Base-by-base conservation (phyloP, 768 basidiomycete genomes). In the Pleurotus cornucopiae region DNA sequence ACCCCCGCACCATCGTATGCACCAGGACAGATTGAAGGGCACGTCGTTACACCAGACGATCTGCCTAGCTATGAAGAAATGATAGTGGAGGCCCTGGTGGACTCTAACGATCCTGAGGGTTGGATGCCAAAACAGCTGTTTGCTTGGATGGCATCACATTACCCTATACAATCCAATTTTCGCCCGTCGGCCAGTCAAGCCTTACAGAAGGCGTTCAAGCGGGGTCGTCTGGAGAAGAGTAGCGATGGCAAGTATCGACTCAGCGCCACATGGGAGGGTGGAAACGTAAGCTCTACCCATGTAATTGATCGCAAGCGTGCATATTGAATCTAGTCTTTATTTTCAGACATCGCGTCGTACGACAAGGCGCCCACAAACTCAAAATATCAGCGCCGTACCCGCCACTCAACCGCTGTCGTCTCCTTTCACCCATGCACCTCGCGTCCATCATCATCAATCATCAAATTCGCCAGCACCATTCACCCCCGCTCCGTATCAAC, bases 31-130 rank as follows among this genome's bases (percentile, higher is more conserved):
- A 23, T 39, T 12, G 51, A 53, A 11, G 38, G n/a, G 5, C 39
- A 54, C 6, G 6, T 52, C 16, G 13, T 48, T 14, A 60, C 66
- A 4, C 64, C 66, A 6, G 80, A 81, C 26, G 81, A 91, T 62
- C 75, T 94, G 48, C 91, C 91, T 5, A 89, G 87, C 60, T 94
- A 94, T 56, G 91, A 94, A 64, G 91, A 94, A 59, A 94, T 94
- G 92, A 89, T 94, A 14, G 88, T 87, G 9, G 88, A 89, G 64
- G 91, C 90, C 0, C 72, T 94, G 21, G 69, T 74, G 12, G 87
- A 86, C 55, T 77, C 81, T 43, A 74, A 71, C 5, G 89, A 91
- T 56, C 75, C 83, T 1, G 88, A 94, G 46, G 92, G 92, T 14
- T 81, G 82, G 55, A 85, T 85, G 5, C 92, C 92, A n/a, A 93